These are phyloP conservation scores for Scedosporium minutisporum DNA, from an alignment of 2,329 filamentous ascomycete genomes.

Conservation along the genomic window DNA sequence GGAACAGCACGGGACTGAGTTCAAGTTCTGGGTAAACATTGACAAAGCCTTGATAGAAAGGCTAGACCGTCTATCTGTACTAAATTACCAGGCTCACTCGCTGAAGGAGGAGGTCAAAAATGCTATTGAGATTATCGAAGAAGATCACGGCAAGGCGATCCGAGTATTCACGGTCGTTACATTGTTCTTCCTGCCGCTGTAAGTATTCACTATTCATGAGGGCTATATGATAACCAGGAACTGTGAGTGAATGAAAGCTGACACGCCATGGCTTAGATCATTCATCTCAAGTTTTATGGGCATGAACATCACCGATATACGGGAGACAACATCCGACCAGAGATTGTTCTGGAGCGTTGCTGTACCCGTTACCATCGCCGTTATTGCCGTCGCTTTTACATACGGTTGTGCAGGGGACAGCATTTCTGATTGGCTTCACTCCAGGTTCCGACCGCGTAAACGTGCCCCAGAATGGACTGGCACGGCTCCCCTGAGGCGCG, in stretches of 20 bases:
- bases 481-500: neutral
- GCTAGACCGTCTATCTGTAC: neutral
- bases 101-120: conserved; percentile 17
- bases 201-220: conserved; percentile 7
- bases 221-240: too few species aligned
- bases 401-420: conserved; percentile 15
- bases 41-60: neutral
- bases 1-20: neutral
- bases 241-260: neutral
- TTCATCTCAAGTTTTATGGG: conserved; percentile 27
- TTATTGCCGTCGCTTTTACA: conserved; percentile 16
- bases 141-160: conserved; percentile 21
- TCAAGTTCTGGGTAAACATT: neutral
- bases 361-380: conserved; percentile 24
- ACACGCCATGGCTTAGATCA: conserved; percentile 9
- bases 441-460: neutral
- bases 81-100: neutral
- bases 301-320: conserved; percentile 33
- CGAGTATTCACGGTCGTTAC: conserved; percentile 29
- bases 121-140: conserved; percentile 17
- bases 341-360: conserved; percentile 30
- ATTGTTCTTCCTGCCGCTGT: conserved; percentile 26
- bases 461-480: neutral
- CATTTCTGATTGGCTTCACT: neutral
- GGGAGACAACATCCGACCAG: conserved; percentile 27